Evolutionary conservation across 257 asterid species (phyloP).

Genomic region (Ocimum tenuiflorum): DNA sequence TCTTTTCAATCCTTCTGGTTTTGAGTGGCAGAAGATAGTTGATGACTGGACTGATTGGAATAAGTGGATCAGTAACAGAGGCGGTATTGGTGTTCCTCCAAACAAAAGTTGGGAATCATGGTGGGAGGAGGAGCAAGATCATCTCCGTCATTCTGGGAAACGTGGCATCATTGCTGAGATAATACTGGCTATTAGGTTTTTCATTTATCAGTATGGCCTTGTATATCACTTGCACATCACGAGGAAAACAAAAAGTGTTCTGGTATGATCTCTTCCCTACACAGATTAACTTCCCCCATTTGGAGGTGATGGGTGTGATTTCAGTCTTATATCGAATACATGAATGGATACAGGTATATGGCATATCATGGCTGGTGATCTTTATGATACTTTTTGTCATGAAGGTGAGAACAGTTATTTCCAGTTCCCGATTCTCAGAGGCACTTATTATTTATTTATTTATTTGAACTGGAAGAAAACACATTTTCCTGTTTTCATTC

Average conservation of each 20-base stretch:
- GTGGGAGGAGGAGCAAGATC: conserved; percentile 99
- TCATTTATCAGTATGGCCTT: conserved; percentile 91
- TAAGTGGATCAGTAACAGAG: conserved; percentile 96
- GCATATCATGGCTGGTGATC: conserved; percentile 93
- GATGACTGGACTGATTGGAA: conserved; percentile 99
- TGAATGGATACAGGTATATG: conserved; percentile 60
- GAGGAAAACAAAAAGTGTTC: conserved; percentile 43
- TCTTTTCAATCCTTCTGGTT: conserved; percentile 97
- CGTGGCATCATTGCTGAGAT: conserved; percentile 87
- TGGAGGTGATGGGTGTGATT: too few relatives aligned
- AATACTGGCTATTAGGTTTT: conserved; percentile 65
- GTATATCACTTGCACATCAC: conserved; percentile 85
- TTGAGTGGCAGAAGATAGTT: conserved; percentile 99
- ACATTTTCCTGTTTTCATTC: not conserved
- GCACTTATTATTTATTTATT: not conserved
- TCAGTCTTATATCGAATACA: conserved; percentile 7
- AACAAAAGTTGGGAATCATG: conserved; percentile 99
- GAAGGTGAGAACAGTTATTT: conserved; percentile 55
- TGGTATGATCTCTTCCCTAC: conserved; percentile 42
- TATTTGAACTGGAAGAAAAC: not conserved
- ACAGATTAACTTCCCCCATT: not conserved
- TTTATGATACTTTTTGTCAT: conserved; percentile 71
- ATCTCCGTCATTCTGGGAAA: conserved; percentile 83
- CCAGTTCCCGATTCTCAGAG: not conserved
- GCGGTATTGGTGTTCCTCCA: conserved; percentile 96